Evolutionary conservation across 1,284 basidiomycete species (phyloP).

Genomic region (Pseudozyma sp.): DNA sequence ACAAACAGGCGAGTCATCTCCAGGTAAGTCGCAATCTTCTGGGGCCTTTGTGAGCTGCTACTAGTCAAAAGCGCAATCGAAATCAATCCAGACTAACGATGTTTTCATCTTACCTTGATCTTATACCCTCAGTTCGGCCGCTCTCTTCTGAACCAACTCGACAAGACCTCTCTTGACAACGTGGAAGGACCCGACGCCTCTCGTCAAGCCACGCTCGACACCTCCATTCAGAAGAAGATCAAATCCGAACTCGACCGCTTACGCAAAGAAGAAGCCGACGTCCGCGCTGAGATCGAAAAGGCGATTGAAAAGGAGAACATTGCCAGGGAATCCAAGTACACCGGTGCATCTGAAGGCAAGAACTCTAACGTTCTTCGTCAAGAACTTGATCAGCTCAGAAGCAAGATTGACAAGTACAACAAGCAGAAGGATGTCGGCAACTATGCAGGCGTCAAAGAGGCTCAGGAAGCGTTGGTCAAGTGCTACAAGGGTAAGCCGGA

Average conservation of each 20-base stretch:
- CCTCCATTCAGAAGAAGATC: constrained; percentile 62
- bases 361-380: constrained; percentile 59
- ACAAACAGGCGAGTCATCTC: constrained; percentile 46
- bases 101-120: background rate
- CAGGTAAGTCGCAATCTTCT: constrained; percentile 25
- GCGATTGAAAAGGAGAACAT: constrained; percentile 66
- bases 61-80: background rate
- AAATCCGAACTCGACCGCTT: constrained; percentile 59
- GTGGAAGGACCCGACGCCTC: constrained; percentile 41
- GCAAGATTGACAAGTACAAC: constrained; percentile 80
- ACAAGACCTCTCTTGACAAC: constrained; percentile 45
- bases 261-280: constrained; percentile 61
- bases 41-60: too few relatives aligned
- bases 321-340: constrained; percentile 53
- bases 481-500: constrained; percentile 80
- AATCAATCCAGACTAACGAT: background rate
- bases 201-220: constrained; percentile 60
- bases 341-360: constrained; percentile 53
- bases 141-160: constrained; percentile 52
- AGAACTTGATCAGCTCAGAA: constrained; percentile 64
- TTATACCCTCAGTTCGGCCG: constrained; percentile 43
- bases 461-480: constrained; percentile 75
- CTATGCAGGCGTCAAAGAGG: constrained; percentile 74
- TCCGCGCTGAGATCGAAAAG: constrained; percentile 60
- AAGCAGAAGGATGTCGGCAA: constrained; percentile 74